Evolutionary conservation across 2,329 filamentous ascomycete genomes (phyloP).

Genomic region (Magnaporthales sp.): DNA sequence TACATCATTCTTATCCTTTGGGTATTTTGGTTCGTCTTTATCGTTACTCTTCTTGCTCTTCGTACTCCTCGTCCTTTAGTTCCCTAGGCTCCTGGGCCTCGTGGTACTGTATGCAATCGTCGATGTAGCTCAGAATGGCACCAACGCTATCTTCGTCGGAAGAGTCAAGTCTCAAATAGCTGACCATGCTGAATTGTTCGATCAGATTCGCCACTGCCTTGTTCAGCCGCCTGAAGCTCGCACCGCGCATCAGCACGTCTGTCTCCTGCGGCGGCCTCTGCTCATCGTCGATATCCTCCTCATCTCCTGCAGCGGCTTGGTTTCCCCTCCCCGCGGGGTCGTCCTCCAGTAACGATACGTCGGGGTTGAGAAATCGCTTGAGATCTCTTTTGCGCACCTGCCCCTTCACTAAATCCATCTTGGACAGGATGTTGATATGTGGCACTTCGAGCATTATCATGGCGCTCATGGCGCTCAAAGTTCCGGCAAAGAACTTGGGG

Average conservation of each 20-base stretch:
- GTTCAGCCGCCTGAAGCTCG: conserved; percentile 76
- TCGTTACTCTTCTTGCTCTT: conserved; percentile 26
- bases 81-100: conserved; percentile 89
- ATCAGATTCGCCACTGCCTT: conserved; percentile 83
- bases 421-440: conserved; percentile 91
- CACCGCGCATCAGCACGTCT: conserved; percentile 68
- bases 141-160: conserved; percentile 88
- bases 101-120: conserved; percentile 88
- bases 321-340: conserved; percentile 48
- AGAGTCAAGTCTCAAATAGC: conserved; percentile 81
- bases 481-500: conserved; percentile 95
- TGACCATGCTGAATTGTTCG: conserved; percentile 97
- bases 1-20: not conserved
- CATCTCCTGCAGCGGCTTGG: conserved; percentile 12
- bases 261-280: conserved; percentile 54
- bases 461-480: conserved; percentile 91
- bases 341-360: conserved; percentile 73
- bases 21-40: not conserved
- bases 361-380: conserved; percentile 83
- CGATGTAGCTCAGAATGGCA: conserved; percentile 80
- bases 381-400: conserved; percentile 81
- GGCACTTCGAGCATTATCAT: conserved; percentile 99
- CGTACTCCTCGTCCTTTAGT: conserved; percentile 57
- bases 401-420: conserved; percentile 94
- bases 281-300: conserved; percentile 41